Conservation (phyloP, 2,329 filamentous ascomycete genomes). For the Penicillium corylophilum region DNA sequence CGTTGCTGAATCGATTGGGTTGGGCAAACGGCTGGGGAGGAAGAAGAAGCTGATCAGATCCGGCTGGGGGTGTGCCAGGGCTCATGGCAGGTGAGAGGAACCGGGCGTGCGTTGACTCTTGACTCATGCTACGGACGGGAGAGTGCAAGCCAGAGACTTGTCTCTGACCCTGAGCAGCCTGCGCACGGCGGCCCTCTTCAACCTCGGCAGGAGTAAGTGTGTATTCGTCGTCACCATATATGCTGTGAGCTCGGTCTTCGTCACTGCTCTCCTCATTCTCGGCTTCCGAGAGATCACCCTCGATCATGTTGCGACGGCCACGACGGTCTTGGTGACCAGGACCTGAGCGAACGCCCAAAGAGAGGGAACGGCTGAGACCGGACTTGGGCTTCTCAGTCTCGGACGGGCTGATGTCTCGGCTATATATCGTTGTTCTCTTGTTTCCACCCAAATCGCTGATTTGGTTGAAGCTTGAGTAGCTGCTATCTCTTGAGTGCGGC, state of each 20-base stretch:
- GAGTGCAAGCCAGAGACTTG: constrained; percentile 8
- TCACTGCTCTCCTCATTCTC: constrained; percentile 36
- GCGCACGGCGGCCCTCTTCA: constrained; percentile 35
- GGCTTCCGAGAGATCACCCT: constrained; percentile 17
- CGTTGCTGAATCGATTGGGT: constrained; percentile 39
- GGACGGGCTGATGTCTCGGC: constrained; percentile 33
- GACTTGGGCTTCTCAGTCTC: constrained; percentile 33
- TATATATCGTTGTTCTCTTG: constrained; percentile 40
- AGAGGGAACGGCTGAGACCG: constrained; percentile 40
- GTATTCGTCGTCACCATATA: constrained; percentile 42
- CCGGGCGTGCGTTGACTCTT: constrained; percentile 23
- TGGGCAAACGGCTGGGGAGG: constrained; percentile 29
- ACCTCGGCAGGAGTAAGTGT: constrained; percentile 39
- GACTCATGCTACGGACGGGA: constrained; percentile 16
- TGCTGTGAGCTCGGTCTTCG: constrained; percentile 33
- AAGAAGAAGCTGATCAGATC: constrained; percentile 31
- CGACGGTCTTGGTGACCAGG: constrained; percentile 40
- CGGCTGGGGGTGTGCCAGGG: constrained; percentile 28
- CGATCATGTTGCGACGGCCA: constrained; percentile 23
- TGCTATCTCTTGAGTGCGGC: constrained; percentile 21
- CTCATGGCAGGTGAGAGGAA: constrained; percentile 21
- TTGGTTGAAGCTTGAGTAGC: constrained; percentile 29
- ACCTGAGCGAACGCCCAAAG: constrained; percentile 45
- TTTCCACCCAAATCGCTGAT: constrained; percentile 34
- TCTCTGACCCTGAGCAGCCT: constrained; percentile 24